Evolutionary conservation across 2,329 filamentous ascomycete genomes (phyloP), one percentile per base, ranked within the genome.

Genomic region (Zymoseptoria brevis): DNA sequence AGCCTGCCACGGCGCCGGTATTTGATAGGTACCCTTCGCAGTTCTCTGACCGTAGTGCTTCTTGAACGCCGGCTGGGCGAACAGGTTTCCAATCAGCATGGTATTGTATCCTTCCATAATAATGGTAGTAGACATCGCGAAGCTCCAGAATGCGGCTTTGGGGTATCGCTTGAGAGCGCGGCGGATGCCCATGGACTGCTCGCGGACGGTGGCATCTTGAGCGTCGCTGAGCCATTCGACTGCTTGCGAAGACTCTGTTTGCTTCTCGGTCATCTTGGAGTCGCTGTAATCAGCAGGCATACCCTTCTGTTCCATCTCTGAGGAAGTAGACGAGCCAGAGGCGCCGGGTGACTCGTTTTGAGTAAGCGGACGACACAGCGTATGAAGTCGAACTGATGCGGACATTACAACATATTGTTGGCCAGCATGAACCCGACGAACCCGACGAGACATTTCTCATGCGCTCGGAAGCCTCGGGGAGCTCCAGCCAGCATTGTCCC

Each of bases 31-130:
- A n/a, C 35, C 49, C n/a, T 57, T 21, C 19, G 16, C 22, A 19
- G 54, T 35, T 21, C 22, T 24, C 13, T 55, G 19, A 2, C 80
- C 80, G 60, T 77, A 83, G 6, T 54, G 52, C 19, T 59, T 58
- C 50, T 66, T 62, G 60, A 74, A 74, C 1, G 70, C 61, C 6
- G 67, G 66, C 3, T 68, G 68, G 7, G 66, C 74, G 52, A 71
- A 72, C 45, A 77, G 66, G 11, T 62, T 68, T 19, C 67, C 64
- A 21, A 77, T 68, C 6, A 77, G 66, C 13, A 69, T 68, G 2
- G 70, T 66, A 67, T 86, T 83, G 66, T 85, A 87, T 26, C 65
- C 83, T 55, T 81, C 71, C 81, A 84, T 84, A 63, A 84, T 80
- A 50, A 61, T 21, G 3, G 22, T 19, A 0, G 57, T 54, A 22